These are phyloP conservation scores for Colletotrichum noveboracense DNA, from an alignment of 2,329 filamentous ascomycete genomes.

Conservation along the genomic window DNA sequence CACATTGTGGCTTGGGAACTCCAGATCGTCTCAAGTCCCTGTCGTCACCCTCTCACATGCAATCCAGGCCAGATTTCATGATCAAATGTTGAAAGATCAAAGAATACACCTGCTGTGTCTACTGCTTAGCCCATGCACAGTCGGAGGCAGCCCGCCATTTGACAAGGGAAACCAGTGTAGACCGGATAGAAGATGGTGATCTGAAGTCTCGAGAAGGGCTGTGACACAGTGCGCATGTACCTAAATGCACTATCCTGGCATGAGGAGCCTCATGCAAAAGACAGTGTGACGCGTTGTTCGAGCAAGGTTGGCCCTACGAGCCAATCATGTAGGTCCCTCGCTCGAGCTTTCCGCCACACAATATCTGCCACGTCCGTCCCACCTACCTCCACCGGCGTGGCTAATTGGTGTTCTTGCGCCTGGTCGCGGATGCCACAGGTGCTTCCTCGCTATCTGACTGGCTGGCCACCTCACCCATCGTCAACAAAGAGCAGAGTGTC, in stretches of 20 bases:
- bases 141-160: not conserved
- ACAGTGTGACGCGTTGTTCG: not conserved
- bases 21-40: not conserved
- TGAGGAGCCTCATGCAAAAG: not conserved
- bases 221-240: not conserved
- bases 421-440: not conserved
- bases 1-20: not conserved
- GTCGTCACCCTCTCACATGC: not conserved
- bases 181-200: not conserved
- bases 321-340: conserved; percentile 1
- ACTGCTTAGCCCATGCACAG: not conserved
- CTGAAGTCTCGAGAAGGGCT: not conserved
- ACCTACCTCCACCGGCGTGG: not conserved
- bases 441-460: not conserved
- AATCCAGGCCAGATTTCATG: not conserved
- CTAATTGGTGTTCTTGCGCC: not conserved
- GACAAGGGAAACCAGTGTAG: not conserved
- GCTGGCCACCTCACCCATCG: not conserved
- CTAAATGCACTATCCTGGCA: not conserved
- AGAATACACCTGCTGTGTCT: not conserved
- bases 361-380: conserved; percentile 13
- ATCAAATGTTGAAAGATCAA: not conserved
- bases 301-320: not conserved
- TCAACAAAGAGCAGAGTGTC: not conserved
- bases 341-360: not conserved